Percentiles rank a stretch among this genome's conserved stretches.
These are phyloP conservation scores for Coccinonectria pachysandricola DNA, from an alignment of 2,329 filamentous ascomycete genomes.

Conservation along the genomic window DNA sequence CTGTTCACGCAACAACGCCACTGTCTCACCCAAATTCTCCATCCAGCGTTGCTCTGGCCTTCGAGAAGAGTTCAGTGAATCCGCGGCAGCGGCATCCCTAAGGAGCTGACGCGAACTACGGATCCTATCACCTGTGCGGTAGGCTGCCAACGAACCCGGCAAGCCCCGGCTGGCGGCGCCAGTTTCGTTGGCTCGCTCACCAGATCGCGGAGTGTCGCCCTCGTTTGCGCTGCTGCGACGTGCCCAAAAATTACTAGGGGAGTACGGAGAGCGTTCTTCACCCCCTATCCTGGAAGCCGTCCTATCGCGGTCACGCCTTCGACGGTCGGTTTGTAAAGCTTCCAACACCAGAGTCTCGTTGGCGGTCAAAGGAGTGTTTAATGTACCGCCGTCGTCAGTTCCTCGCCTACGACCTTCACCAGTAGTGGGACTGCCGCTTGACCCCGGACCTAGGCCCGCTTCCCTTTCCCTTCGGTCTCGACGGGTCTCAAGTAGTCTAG, in stretches of 20 bases:
- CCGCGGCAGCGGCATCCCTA: conserved; percentile 17
- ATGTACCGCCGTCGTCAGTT: conserved; percentile 28
- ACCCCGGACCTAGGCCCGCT: conserved; percentile 2
- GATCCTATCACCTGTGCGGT: conserved; percentile 26
- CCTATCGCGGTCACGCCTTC: conserved; percentile 40
- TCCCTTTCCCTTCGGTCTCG: conserved; percentile 27
- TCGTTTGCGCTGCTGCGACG: conserved; percentile 10
- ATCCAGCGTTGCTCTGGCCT: conserved; percentile 24
- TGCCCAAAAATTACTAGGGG: conserved; percentile 4
- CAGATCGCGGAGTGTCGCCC: conserved; percentile 8
- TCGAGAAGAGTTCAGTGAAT: conserved; percentile 8
- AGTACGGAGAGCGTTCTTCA: conserved; percentile 9
- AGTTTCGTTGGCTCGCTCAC: conserved; percentile 17
- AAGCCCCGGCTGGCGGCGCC: conserved; percentile 27
- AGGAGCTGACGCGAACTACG: conserved; percentile 24
- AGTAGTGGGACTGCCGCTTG: conserved; percentile 4
- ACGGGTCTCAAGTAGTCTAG: conserved; percentile 38
- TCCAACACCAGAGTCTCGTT: conserved; percentile 48
- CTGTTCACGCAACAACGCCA: conserved; percentile 26
- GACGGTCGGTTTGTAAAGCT: conserved; percentile 43
- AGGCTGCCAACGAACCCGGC: conserved; percentile 26
- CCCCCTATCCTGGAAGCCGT: conserved; percentile 16
- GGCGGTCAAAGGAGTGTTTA: conserved; percentile 40
- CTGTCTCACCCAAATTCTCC: conserved; percentile 26
- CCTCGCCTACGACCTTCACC: conserved; percentile 19